A percentile compares a stretch with the other conserved stretches of the same genome.
These are phyloP conservation scores for Lactarius hatsudake DNA, from an alignment of 768 basidiomycete species.

Conservation along the genomic window DNA sequence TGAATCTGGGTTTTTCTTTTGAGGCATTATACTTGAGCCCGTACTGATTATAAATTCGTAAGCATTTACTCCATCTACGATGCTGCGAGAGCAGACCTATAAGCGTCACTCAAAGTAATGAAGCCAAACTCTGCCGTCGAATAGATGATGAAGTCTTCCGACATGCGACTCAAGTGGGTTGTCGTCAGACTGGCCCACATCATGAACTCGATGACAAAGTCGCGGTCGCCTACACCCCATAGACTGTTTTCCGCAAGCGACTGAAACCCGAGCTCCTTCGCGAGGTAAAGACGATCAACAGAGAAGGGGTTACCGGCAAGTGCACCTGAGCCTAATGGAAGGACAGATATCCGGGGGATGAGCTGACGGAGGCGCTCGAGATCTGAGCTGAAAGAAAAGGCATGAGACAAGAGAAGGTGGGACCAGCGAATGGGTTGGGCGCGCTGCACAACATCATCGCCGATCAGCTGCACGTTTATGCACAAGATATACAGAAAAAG, in stretches of 20 bases:
- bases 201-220: constrained; percentile 95
- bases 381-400: constrained; percentile 89
- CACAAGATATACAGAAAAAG: constrained; percentile 20
- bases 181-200: constrained; percentile 94
- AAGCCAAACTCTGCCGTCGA: constrained; percentile 98
- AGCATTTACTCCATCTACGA: neutral
- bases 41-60: constrained; percentile 52
- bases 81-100: constrained; percentile 59
- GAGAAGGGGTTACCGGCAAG: constrained; percentile 96
- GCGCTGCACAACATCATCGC: constrained; percentile 51
- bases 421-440: constrained; percentile 99
- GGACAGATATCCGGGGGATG: constrained; percentile 85
- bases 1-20: constrained; percentile 99
- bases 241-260: constrained; percentile 93
- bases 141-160: constrained; percentile 96
- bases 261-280: constrained; percentile 83
- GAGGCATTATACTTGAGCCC: constrained; percentile 99
- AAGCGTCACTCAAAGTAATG: constrained; percentile 93
- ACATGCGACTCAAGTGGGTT: constrained; percentile 91
- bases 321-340: constrained; percentile 92
- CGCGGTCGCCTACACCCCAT: constrained; percentile 95
- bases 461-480: constrained; percentile 5
- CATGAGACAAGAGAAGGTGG: constrained; percentile 92
- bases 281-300: constrained; percentile 91
- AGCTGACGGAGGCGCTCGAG: constrained; percentile 81